A percentile compares a stretch with the other conserved stretches of the same genome.
These are phyloP conservation scores for Macrolepiota fuliginosa DNA, from an alignment of 768 basidiomycete genomes.

Conservation along the genomic window DNA sequence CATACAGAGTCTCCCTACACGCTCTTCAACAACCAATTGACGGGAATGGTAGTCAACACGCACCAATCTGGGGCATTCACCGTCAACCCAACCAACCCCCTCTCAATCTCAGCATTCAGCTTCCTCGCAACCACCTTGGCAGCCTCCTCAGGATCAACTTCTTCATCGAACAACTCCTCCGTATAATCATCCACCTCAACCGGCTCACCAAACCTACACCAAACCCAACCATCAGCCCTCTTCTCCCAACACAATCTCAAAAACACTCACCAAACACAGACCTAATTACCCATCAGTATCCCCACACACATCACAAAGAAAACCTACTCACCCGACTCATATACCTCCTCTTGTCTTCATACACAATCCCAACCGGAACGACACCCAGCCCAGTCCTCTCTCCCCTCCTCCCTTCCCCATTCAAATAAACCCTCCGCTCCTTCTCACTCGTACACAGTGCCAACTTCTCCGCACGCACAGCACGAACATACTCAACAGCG, in stretches of 20 bases:
- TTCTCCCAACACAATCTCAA: not conserved
- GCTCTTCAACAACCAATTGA: conserved; percentile 2
- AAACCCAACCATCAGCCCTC: not conserved
- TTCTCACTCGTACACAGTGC: not conserved
- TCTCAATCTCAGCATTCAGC: conserved; percentile 50
- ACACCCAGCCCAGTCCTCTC: conserved; percentile 35
- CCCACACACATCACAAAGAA: not conserved
- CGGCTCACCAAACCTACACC: conserved; percentile 49
- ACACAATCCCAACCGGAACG: conserved; percentile 67
- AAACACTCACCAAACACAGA: conserved; percentile 22
- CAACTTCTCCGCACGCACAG: conserved; percentile 22
- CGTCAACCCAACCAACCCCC: conserved; percentile 47
- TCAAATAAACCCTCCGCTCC: conserved; percentile 9
- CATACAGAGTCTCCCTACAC: conserved; percentile 58
- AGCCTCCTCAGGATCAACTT: conserved; percentile 30
- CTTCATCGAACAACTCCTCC: conserved; percentile 38
- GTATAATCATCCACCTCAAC: conserved; percentile 50
- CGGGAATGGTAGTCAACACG: conserved; percentile 14
- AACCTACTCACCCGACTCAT: conserved; percentile 45
- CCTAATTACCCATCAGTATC: conserved; percentile 5
- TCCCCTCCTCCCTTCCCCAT: conserved; percentile 18
- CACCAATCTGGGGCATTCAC: conserved; percentile 72
- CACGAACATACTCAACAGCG: conserved; percentile 62
- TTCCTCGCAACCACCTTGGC: conserved; percentile 53
- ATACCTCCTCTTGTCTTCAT: conserved; percentile 67